phyloP scores from a whole-genome alignment of 2,329 filamentous ascomycete species.

The Microcera coccophila region DNA sequence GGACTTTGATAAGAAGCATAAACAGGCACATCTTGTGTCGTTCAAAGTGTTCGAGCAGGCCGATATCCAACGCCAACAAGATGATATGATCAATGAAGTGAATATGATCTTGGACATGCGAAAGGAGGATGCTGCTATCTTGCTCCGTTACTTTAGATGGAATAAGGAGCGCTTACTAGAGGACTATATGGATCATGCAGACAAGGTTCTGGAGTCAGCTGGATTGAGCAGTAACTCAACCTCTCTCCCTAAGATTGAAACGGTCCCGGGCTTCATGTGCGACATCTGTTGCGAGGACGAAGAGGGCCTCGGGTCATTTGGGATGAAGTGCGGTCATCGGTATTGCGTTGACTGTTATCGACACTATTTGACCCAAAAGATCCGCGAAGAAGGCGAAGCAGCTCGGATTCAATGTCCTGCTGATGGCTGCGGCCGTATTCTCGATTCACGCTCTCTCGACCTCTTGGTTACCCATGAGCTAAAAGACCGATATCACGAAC shows the following conservation, averaged over 20 bases:
- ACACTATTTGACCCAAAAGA: constrained; percentile 89
- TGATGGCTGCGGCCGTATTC: constrained; percentile 80
- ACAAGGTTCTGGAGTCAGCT: constrained; percentile 76
- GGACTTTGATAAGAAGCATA: constrained; percentile 67
- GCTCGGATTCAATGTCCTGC: constrained; percentile 91
- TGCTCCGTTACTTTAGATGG: constrained; percentile 87
- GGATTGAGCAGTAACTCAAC: constrained; percentile 68
- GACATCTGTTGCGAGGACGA: constrained; percentile 96
- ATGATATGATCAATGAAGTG: constrained; percentile 82
- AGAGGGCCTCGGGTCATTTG: constrained; percentile 73
- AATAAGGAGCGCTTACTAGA: constrained; percentile 95
- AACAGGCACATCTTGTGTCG: constrained; percentile 75
- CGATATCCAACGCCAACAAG: constrained; percentile 82
- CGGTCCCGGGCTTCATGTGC: constrained; percentile 74
- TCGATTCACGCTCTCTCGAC: constrained; percentile 84
- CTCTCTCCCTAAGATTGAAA: constrained; percentile 63
- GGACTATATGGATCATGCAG: constrained; percentile 87
- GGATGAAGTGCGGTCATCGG: constrained; percentile 90
- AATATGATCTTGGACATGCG: constrained; percentile 86
- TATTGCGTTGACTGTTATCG: constrained; percentile 92
- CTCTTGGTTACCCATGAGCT: constrained; percentile 62
- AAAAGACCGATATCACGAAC: constrained; percentile 66
- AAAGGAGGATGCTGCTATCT: constrained; percentile 84
- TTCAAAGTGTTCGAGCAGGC: constrained; percentile 75
- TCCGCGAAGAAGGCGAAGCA: constrained; percentile 90